These are phyloP conservation scores for Symbiodinium natans DNA, from an alignment of 73 alveolate genomes.

Conservation along the genomic window DNA sequence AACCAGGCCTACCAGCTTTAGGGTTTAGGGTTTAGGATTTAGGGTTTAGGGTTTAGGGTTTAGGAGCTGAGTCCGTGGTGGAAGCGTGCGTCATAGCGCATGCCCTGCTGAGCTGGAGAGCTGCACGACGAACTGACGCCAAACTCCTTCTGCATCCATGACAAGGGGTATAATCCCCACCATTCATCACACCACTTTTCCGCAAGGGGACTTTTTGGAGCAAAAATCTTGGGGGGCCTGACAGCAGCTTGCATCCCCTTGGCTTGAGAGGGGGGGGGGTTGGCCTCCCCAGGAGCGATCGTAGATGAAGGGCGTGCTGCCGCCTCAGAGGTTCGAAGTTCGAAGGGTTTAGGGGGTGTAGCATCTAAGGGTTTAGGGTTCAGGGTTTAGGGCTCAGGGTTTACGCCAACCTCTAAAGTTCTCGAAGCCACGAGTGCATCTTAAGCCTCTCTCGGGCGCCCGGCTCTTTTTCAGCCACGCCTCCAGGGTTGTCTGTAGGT, in stretches of 20 bases:
- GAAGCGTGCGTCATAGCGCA: background rate
- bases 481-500: conserved; percentile 10
- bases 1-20: conserved; percentile 31
- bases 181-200: too few relatives aligned
- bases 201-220: too few relatives aligned
- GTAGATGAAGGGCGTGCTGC: conserved; percentile 80
- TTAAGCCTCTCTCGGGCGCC: background rate
- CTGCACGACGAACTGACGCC: background rate
- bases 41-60: background rate
- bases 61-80: background rate
- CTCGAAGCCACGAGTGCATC: background rate
- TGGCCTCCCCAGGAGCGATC: conserved; percentile 92
- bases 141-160: too few relatives aligned
- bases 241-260: too few relatives aligned
- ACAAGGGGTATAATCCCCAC: too few relatives aligned
- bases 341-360: too few relatives aligned
- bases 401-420: too few relatives aligned
- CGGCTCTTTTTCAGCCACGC: conserved; percentile 16
- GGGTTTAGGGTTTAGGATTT: background rate
- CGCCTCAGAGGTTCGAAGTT: conserved; percentile 15
- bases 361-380: too few relatives aligned
- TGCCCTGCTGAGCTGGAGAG: too few relatives aligned
- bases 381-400: too few relatives aligned
- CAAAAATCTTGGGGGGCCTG: too few relatives aligned
- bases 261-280: too few relatives aligned